Conservation (phyloP, 1,284 basidiomycete species). For the Microbotryomycetes sp. region DNA sequence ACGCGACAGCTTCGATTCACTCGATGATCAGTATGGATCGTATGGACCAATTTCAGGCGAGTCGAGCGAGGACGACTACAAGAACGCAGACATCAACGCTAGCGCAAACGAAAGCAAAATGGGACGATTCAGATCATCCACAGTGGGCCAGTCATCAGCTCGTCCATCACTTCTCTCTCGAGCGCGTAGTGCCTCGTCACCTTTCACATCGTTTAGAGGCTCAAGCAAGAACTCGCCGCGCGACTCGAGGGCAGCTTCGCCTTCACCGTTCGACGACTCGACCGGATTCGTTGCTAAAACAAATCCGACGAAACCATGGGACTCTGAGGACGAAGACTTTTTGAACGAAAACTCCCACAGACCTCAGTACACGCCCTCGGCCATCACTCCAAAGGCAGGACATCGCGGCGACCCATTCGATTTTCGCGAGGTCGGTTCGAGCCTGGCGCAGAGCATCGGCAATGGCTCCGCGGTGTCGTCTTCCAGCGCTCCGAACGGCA, state of each 20-base stretch:
- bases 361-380: background rate
- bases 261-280: slow-evolving; percentile 3
- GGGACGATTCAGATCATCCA: background rate
- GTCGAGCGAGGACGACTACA: background rate
- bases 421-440: background rate
- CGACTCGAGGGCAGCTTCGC: background rate
- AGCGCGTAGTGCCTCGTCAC: background rate
- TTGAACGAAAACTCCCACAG: background rate
- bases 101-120: background rate
- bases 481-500: background rate
- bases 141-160: background rate
- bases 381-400: background rate
- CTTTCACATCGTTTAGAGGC: background rate
- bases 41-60: background rate
- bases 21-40: slow-evolving; percentile 13
- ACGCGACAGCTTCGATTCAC: slow-evolving; percentile 20
- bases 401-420: background rate
- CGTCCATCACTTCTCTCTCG: background rate
- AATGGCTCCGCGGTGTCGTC: background rate
- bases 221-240: background rate
- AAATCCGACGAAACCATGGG: slow-evolving; percentile 22
- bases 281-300: background rate
- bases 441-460: background rate
- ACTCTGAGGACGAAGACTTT: slow-evolving; percentile 23
- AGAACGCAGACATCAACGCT: background rate